Evolutionary conservation across 2,329 filamentous ascomycete species (phyloP), one percentile per base, ranked within the genome.

Genomic region (Hypoxylon sp.): DNA sequence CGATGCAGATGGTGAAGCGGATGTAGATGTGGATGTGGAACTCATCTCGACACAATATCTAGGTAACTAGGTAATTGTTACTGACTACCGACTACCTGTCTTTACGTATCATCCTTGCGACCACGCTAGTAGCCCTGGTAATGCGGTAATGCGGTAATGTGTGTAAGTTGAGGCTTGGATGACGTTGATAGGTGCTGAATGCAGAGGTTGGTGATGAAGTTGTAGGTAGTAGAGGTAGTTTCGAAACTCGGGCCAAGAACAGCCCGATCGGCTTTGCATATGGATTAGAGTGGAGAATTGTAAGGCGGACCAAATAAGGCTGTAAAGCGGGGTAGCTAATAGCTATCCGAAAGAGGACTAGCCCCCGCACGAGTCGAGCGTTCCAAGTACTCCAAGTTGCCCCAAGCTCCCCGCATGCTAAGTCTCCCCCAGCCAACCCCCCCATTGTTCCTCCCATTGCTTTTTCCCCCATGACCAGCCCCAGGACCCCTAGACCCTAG

Each of bases 321-420:
- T 69, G 67, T 67, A 25, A 6, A 58, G 67, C 61, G 64, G 64
- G 67, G 67, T 70, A 67, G 60, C 64, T 67, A 11, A 19, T 19
- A 69, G 63, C 67, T 69, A 59, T 55, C 67, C 52, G 2, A 56
- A 59, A 60, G 9, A 1, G 38, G 48, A 19, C n/a, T 69, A 67
- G 67, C 21, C 23, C 23, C 23, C 17, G n/a, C 19, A 13, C 30
- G 36, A 55, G 53, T n/a, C n/a, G n/a, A n/a, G n/a, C n/a, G n/a
- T n/a, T n/a, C n/a, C 5, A 25, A 21, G 32, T 55, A 23, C 36
- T 14, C 50, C 48, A 30, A 58, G 14, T 19, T 19, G 11, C 49
- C 49, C 34, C 17, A 55, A 34, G 25, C 55, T 63, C 57, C 23
- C 45, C 57, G 38, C 58, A 61, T 36, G 41, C 43, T 58, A 25